Base-by-base conservation (phyloP, 768 basidiomycete genomes). In the Mycena vulgaris region DNA sequence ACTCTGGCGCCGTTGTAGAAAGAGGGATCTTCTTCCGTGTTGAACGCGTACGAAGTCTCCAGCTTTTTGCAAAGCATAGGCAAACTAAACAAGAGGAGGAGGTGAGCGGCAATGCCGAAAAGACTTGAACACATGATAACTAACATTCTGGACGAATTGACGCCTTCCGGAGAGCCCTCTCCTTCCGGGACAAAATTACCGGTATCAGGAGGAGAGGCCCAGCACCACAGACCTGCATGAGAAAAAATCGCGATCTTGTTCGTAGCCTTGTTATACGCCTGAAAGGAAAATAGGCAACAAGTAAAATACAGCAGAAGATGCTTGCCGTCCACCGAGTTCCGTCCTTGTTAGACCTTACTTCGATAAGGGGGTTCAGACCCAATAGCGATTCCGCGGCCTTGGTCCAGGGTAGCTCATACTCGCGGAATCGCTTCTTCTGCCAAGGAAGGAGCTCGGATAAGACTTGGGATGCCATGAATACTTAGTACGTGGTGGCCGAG, bases 281-380 rank as follows among this genome's bases (percentile, higher is more conserved):
- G n/a, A n/a, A 25, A 1, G 33, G 7, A 11, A 6, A n/a, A n/a
- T n/a, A n/a, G n/a, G n/a, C n/a, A n/a, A n/a, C n/a, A n/a, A n/a
- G n/a, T n/a, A n/a, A n/a, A n/a, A n/a, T 6, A 42, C 7, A 42
- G 5, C 7, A 11, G 5, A 11, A 42, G 37, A 2, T n/a, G 45
- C 57, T n/a, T n/a, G n/a, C n/a, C n/a, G 57, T 58, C 57, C 57
- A 58, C 14, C 37, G 37, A 7, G 57, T 42, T 0, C 57, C 57
- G 27, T 9, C 3, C 14, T 60, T 60, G 13, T 60, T 47, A 9
- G 58, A 13, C 17, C 39, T 45, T 0, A 31, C 30, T 17, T 33
- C 58, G 0, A 60, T 16, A 2, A 60, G 27, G 3, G 58, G 58
- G 21, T 45, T 60, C 13, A n/a, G 30, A 0, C 39, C 21, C 1